phyloP scores from a whole-genome alignment of 805 yeast genomes.

The Osmozyma mogii region DNA sequence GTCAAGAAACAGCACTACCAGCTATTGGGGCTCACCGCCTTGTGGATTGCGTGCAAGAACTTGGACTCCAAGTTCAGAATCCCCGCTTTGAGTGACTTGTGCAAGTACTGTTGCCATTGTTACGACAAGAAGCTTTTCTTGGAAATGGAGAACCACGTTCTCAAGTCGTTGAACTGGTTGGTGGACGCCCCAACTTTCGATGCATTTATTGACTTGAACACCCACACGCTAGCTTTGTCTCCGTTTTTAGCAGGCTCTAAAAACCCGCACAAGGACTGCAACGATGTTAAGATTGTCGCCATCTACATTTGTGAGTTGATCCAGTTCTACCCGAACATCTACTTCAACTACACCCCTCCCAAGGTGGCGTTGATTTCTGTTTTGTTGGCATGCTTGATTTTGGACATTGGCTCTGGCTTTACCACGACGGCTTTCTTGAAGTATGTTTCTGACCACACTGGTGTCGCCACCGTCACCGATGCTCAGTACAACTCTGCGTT shows the following conservation, averaged over 20 bases:
- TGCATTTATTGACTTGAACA: conserved; percentile 49
- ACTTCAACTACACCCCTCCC: conserved; percentile 49
- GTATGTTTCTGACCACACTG: conserved; percentile 9
- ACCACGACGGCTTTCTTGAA: conserved; percentile 15
- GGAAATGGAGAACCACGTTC: conserved; percentile 62
- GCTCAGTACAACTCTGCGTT: conserved; percentile 10
- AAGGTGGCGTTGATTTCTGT: conserved; percentile 37
- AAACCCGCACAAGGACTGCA: conserved; percentile 18
- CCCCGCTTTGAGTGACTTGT: conserved; percentile 44
- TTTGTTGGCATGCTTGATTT: conserved; percentile 31
- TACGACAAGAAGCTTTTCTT: conserved; percentile 49
- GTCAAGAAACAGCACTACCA: conserved; percentile 41
- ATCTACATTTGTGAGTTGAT: conserved; percentile 59
- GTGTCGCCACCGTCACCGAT: conserved; percentile 11
- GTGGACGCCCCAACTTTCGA: conserved; percentile 57
- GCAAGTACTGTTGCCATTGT: conserved; percentile 50
- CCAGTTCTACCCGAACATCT: conserved; percentile 52
- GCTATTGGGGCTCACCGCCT: conserved; percentile 34
- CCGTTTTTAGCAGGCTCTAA: conserved; percentile 21
- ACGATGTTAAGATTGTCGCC: conserved; percentile 48
- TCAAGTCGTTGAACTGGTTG: conserved; percentile 59
- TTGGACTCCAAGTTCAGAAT: conserved; percentile 51
- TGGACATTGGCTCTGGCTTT: conserved; percentile 24
- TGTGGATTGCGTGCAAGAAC: conserved; percentile 40
- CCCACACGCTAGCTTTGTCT: conserved; percentile 26